Base-by-base conservation (phyloP, 2,329 filamentous ascomycete genomes). In the Huntiella savannae region DNA sequence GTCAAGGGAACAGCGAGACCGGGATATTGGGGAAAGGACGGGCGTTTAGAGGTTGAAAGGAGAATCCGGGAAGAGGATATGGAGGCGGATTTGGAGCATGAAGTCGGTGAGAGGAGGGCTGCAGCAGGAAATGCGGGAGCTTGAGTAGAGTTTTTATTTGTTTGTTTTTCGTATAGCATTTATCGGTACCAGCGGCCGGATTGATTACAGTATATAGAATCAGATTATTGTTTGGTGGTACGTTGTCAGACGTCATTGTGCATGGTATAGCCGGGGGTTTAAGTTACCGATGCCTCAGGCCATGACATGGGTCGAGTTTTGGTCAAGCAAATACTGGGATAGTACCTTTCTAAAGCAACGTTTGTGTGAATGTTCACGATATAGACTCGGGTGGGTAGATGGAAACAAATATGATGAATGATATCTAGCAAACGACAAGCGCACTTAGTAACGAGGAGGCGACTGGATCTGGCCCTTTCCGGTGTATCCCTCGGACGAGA, bases 381-480 rank as follows among this genome's bases (percentile, higher is more conserved):
- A 50, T 50, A 13, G 49, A 45, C 5, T 34, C 17, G n/a, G 46
- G n/a, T 15, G 32, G 41, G 34, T 45, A 33, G 16, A 32, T 40
- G 35, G 17, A 42, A 42, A 33, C 13, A 15, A 16, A 43, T 16
- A 43, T 47, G 38, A 33, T 36, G 35, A 47, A 34, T 43, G 46
- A 46, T 49, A 45, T 49, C 43, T 46, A 45, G 41, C 16, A 34
- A 44, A 46, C 15, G 40, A 19, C 39, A 40, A 19, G 36, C 43
- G 40, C 36, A 48, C 52, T 65, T 68, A 71, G 56, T 61, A 56
- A 55, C 65, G 61, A 55, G 72, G 69, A 56, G 71, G 67, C 52
- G 73, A 77, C 69, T 93, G 86, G 54, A 93, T 73, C 65, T 77
- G 73, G 58, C 85, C 83, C 60, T 75, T 73, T 63, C 85, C 85